Evolutionary conservation across 352 stramenopile genomes (phyloP), one percentile per base, ranked within the genome.

Genomic region (Pythium phragmiticola): DNA sequence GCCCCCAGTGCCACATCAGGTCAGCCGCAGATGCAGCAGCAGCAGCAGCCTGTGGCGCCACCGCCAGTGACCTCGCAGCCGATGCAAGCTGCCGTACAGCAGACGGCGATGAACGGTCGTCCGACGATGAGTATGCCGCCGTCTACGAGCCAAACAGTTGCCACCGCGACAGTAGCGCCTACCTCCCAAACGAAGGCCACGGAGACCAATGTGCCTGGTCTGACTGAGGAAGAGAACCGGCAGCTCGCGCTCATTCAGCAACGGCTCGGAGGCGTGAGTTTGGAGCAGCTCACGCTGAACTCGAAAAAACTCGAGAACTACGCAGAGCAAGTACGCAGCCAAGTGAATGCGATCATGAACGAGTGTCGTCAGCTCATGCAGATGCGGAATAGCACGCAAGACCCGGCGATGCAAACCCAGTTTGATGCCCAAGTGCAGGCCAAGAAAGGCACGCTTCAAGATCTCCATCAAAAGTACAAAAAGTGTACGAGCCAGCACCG

Each of bases 331-430:
- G 84, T 93, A 36, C 83, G 80, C 41, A 81, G 74, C 21, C 82
- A 90, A 52, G 87, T 95, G 62, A 92, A 92, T 51, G 75, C 77
- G 42, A 85, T 91, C 50, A 84, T 91, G 80, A 90, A 91, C 57
- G 87, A 95, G 60, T 90, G 80, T 41, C 76, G 82, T 2, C 85
- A 95, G 63, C 61, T 93, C 41, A 63, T 95, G 58, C 84, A 95
- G 42, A 69, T 84, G 41, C 80, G 80, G 12, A 90, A 90, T 48
- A 87, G 79, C 47, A 90, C 79, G 7, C 78, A 90, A 69, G 83
- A 95, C 59, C 63, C 72, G 34, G 73, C 63, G 11, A 69, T 81
- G 30, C 86, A 90, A 53, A 70, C 64, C 3, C 74, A 89, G 39
- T 86, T 89, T 50, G 82, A 95, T 67, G 63, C 69, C 8, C 75